These are phyloP conservation scores for Cajanus cajan DNA, from an alignment of 306 rosid species.

Conservation along the genomic window DNA sequence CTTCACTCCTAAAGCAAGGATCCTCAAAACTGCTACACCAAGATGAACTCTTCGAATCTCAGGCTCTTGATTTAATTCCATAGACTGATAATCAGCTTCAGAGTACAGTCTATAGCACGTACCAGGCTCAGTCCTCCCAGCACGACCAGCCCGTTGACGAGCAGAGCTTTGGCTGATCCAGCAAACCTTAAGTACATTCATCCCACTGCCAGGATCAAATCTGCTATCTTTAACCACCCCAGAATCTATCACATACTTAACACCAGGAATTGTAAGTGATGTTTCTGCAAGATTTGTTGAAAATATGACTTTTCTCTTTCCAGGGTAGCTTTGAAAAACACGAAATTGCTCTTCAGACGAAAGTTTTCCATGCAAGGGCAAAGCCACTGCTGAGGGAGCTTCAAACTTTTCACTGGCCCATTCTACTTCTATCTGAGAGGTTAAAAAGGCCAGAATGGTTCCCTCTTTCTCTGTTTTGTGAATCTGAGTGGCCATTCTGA, in stretches of 20 bases:
- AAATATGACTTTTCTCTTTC: constrained; percentile 81
- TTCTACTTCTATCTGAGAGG: constrained; percentile 97
- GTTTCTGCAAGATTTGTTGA: constrained; percentile 96
- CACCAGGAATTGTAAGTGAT: constrained; percentile 94
- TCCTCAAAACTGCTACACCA: constrained; percentile 89
- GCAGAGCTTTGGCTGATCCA: constrained; percentile 92
- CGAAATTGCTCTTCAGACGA: constrained; percentile 71
- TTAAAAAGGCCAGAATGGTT: constrained; percentile 85
- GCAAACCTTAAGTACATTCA: constrained; percentile 89
- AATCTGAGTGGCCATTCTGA: constrained; percentile 69
- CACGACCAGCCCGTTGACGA: constrained; percentile 92
- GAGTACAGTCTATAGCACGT: constrained; percentile 87
- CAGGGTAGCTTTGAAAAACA: constrained; percentile 68
- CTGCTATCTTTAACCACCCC: constrained; percentile 84
- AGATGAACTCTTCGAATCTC: constrained; percentile 97
- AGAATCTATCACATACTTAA: constrained; percentile 84
- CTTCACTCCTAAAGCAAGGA: constrained; percentile 81
- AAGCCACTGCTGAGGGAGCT: constrained; percentile 58
- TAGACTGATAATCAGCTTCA: constrained; percentile 60
- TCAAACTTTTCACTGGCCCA: constrained; percentile 81
- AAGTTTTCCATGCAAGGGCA: constrained; percentile 89
- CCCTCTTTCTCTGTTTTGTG: constrained; percentile 71
- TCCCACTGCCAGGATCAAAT: constrained; percentile 84
- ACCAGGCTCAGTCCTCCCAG: constrained; percentile 96
- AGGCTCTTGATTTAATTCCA: constrained; percentile 85